A percentile compares a stretch with the other conserved stretches of the same genome.
These are phyloP conservation scores for Aeschynomene evenia DNA, from an alignment of 306 rosid genomes.

Conservation along the genomic window DNA sequence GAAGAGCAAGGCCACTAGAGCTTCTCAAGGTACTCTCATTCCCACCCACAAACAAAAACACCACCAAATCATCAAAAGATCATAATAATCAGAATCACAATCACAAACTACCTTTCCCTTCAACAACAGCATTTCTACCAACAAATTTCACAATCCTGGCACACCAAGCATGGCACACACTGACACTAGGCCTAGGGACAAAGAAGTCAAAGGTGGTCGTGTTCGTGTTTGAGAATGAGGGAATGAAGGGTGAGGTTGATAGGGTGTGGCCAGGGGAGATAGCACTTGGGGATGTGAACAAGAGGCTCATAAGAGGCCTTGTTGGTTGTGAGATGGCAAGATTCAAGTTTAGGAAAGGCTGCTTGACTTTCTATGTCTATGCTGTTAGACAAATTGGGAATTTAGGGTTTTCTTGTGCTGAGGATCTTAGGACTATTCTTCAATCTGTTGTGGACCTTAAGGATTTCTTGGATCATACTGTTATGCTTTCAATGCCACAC, in stretches of 20 bases:
- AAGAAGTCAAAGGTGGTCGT: conserved; percentile 79
- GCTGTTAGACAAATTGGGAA: conserved; percentile 74
- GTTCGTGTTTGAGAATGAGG: conserved; percentile 74
- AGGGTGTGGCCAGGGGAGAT: conserved; percentile 79
- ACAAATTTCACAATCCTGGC: conserved; percentile 96
- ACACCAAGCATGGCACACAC: conserved; percentile 96
- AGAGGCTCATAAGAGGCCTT: conserved; percentile 69
- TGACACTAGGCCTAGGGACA: conserved; percentile 94
- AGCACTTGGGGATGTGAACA: conserved; percentile 86
- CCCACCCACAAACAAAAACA: conserved; percentile 49
- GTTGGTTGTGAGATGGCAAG: conserved; percentile 81
- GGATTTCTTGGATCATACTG: conserved; percentile 95
- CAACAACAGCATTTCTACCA: conserved; percentile 81
- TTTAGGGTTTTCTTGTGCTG: conserved; percentile 62
- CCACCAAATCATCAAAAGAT: not conserved
- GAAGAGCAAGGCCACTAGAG: conserved; percentile 73
- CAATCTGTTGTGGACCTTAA: conserved; percentile 85
- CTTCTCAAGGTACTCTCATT: conserved; percentile 73
- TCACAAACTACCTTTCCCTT: conserved; percentile 63
- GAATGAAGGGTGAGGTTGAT: conserved; percentile 60
- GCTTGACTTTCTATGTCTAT: conserved; percentile 85
- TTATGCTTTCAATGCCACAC: conserved; percentile 88
- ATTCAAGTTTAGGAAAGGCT: conserved; percentile 94
- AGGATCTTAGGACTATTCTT: conserved; percentile 66
- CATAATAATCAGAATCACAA: too few relatives aligned